Base-by-base conservation (phyloP, 2,329 filamentous ascomycete genomes). In the Ophiostoma triangulosporum region DNA sequence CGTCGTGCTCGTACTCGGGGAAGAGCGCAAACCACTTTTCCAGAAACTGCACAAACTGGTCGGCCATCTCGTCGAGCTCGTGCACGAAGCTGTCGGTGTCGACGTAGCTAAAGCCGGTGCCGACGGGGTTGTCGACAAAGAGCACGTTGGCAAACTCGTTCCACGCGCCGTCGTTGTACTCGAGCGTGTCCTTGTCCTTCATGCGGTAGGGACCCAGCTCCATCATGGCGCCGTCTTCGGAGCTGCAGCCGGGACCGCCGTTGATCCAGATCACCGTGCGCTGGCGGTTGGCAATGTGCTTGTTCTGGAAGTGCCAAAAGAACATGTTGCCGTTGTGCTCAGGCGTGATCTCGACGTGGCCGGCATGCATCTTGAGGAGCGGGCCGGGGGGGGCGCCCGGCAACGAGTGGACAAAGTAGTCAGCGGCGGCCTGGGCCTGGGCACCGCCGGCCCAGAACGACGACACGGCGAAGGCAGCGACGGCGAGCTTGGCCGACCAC, bases 241-340 rank as follows among this genome's bases (percentile, higher is more conserved):
- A 97, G 68, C 89, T 96, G 69, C 93, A 98, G 27, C 94, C 93
- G 1, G 93, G 93, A 0, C 93, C 94, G 52, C 93, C 94, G 65
- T 98, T 98, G 55, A 98, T 72, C 93, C 94, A 98, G 63, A 98
- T 83, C 11, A 98, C 86, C 3, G 90, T 95, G 55, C 93, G 81
- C 66, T 93, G 87, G 62, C 78, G 81, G 65, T 97, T 87, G 54
- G 89, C 91, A 60, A 98, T 95, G 67, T 98, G 93, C 61, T 87
- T 80, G 66, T 97, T 97, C 66, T 95, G 82, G 66, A 87, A 96
- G 64, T 96, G 88, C 93, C 93, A 98, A 74, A 98, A 98, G 75
- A 97, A 98, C 17, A 98, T 71, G 68, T 97, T 95, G 61, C 88
- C 91, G 65, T 97, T 88, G 66, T 85, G 79, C 60, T 88, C 83